These are phyloP conservation scores for Aspergillus alliaceus DNA, from an alignment of 2,329 filamentous ascomycete species.

Conservation along the genomic window DNA sequence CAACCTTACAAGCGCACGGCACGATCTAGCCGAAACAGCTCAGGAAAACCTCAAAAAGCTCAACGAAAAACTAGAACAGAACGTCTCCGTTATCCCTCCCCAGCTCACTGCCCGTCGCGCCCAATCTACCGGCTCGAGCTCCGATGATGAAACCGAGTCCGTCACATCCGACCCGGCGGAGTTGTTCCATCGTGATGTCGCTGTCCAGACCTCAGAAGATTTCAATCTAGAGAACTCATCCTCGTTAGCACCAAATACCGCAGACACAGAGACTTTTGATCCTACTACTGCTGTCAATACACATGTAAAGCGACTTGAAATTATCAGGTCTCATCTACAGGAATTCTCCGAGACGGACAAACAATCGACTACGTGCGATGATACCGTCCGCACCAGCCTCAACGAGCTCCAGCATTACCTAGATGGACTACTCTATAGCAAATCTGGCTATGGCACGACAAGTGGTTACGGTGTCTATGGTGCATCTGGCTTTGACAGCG, in stretches of 20 bases:
- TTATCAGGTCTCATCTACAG: constrained; percentile 52
- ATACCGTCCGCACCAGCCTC: constrained; percentile 34
- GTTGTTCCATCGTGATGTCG: constrained; percentile 63
- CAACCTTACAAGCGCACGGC: constrained; percentile 54
- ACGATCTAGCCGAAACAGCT: constrained; percentile 57
- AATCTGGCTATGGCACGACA: constrained; percentile 27
- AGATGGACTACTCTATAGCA: constrained; percentile 46
- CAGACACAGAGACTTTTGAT: constrained; percentile 15
- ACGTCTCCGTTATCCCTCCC: constrained; percentile 54
- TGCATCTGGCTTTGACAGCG: constrained; percentile 27
- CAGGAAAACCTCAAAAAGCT: constrained; percentile 53
- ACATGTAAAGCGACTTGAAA: constrained; percentile 50
- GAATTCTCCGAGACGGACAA: constrained; percentile 46
- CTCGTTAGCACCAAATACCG: constrained; percentile 11
- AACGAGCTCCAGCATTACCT: constrained; percentile 55
- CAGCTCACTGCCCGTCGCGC: constrained; percentile 22
- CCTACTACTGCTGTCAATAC: constrained; percentile 27
- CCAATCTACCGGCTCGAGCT: constrained; percentile 27
- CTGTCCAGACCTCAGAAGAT: constrained; percentile 59
- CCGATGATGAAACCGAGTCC: constrained; percentile 48
- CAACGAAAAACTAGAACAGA: constrained; percentile 55
- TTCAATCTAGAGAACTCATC: not conserved
- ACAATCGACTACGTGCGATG: constrained; percentile 31
- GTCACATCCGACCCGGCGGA: constrained; percentile 60
- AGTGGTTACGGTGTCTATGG: constrained; percentile 37